Base-by-base conservation (phyloP, 2,329 filamentous ascomycete species). In the Botrytis tulipae region DNA sequence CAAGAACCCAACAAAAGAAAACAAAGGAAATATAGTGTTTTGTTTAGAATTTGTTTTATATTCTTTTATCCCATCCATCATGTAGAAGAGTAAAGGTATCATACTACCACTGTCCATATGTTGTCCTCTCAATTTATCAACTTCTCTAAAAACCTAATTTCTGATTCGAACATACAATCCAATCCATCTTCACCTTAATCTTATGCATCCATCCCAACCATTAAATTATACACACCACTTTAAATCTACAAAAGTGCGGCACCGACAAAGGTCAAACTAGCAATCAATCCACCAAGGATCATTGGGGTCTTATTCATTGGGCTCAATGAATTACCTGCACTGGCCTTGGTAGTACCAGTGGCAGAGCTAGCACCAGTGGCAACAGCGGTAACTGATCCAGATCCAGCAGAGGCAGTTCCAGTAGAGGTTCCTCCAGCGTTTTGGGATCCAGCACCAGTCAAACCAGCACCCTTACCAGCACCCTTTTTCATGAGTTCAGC, bases 391-490 rank as follows among this genome's bases (percentile, higher is more conserved):
- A 76, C 77, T 7, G 77, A 73, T 72, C 80, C 78, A 57, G 76
- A 77, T 18, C 78, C 78, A 20, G 78, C 68, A 44, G 77, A 77
- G 6, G 78, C 79, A 42, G 77, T 80, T 46, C 80, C 79, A 12
- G 77, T 75, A 65, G 76, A 78, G 65, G 76, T 76, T 73, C 78
- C 77, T 59, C 76, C 78, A 20, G 78, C 74, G 48, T 79, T 80
- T 74, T 78, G 80, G 67, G 74, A 80, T 69, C 79, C 78, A 71
- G 76, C 73, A 72, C 78, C 80, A 72, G 75, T 85, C 83, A 81
- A 70, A 73, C 80, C 80, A 51, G 84, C 84, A 12, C 85, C 86
- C 22, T 75, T 79, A 69, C 86, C 86, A 57, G 86, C 86, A 75
- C 86, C 86, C 76, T 82, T 82, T 14, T 12, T 14, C 81, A 88